Base-by-base conservation (phyloP, 192 early-diverging fungal species). In the Pilobolus umbonatus region DNA sequence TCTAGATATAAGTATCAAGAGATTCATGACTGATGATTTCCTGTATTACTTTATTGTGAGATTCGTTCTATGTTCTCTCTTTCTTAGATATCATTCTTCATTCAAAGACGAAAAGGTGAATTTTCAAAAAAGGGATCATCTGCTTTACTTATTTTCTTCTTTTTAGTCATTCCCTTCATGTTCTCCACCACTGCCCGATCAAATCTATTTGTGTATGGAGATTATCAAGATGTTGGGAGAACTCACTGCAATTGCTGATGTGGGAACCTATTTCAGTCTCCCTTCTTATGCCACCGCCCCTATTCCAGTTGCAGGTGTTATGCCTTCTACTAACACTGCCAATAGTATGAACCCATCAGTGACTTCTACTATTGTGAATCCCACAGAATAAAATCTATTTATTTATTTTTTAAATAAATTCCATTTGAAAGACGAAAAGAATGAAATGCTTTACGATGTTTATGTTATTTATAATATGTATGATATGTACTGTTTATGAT, bases 1-100 rank as follows among this genome's bases (percentile, higher is more conserved):
- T 19, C 8, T 53, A 82, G 80, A 82, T 35, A 69, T 60, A 55
- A 31, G 57, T n/a, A 31, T 75, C n/a, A 60, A 71, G 36, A 48
- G 80, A 49, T 98, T 98, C 71, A 62, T 96, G 50, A 76, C 88
- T 45, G 96, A 97, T 71, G 93, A 93, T 48, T 98, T 96, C 68
- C 65, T 98, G 64, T 79, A 91, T 26, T 91, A 93, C 62, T 88
- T 98, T 61, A 77, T 95, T 35, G 81, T 90, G 6, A 83, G 93
- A 22, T 94, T 88, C 69, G 86, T 93, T 0, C 38, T 97, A 15
- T 87, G 83, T 61, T 75, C 77, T 49, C 77, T 77, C 4, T 65
- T 95, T 24, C 65, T 97, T 40, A 76, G 75, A 22, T 74, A 77
- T 21, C 94, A 98, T 44, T 68, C 64, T 1, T 62, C 66, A n/a